Conservation (phyloP, 768 basidiomycete species). For the Boletus sensibilis region DNA sequence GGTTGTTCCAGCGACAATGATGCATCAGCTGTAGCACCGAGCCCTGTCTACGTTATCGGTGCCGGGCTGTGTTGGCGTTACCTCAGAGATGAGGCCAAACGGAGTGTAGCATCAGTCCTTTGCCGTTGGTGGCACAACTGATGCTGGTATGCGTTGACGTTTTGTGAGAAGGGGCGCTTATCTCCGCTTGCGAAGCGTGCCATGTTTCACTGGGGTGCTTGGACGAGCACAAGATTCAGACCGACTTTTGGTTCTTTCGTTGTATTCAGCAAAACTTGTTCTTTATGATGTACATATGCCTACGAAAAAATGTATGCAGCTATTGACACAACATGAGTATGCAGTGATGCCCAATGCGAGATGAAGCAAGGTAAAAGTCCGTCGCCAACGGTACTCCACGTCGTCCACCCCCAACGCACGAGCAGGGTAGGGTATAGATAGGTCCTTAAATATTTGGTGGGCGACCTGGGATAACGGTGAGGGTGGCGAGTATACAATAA, state of each 20-base stretch:
- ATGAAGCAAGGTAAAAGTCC: conserved; percentile 28
- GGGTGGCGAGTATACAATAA: conserved; percentile 24
- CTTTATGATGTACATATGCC: conserved; percentile 37
- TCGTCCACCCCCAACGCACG: conserved; percentile 24
- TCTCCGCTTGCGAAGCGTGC: not conserved
- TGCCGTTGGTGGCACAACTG: not conserved
- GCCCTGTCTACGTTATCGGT: conserved; percentile 12
- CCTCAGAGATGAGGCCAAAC: conserved; percentile 8
- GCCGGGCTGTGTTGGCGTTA: conserved; percentile 16
- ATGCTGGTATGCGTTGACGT: conserved; percentile 3
- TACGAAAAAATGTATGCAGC: conserved; percentile 32
- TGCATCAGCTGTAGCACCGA: conserved; percentile 8
- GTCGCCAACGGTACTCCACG: conserved; percentile 22
- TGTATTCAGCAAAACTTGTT: conserved; percentile 31
- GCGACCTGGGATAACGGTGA: conserved; percentile 9
- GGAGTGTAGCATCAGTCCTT: not conserved
- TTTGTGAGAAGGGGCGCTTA: conserved; percentile 4
- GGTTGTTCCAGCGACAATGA: conserved; percentile 9
- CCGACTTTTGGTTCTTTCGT: not conserved
- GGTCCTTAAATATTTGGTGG: conserved; percentile 30
- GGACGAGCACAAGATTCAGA: not conserved
- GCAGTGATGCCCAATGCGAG: conserved; percentile 28
- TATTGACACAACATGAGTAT: conserved; percentile 40
- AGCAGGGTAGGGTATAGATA: conserved; percentile 33
- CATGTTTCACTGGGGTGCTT: conserved; percentile 5